A percentile compares a stretch with the other conserved stretches of the same genome.
Conservation (phyloP, 176 grass and related monocot species). For the Poa annua region DNA sequence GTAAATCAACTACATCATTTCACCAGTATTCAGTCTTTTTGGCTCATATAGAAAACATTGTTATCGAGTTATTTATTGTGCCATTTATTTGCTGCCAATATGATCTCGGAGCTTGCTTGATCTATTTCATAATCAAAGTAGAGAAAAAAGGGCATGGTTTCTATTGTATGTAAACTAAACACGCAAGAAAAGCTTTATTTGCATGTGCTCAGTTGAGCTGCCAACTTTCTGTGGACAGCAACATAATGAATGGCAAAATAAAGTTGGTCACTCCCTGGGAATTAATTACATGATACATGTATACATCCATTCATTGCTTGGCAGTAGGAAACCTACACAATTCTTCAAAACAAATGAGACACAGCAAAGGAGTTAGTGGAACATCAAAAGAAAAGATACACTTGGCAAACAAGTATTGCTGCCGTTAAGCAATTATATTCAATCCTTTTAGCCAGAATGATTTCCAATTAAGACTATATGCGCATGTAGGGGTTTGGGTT, state of each 20-base stretch:
- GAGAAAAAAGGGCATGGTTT: background rate
- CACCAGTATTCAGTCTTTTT: background rate
- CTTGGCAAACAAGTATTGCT: slow-evolving; percentile 2
- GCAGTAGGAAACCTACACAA: background rate
- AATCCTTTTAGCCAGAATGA: background rate
- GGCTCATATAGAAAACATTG: slow-evolving; percentile 1
- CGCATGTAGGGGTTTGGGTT: background rate
- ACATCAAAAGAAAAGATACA: slow-evolving; percentile 2
- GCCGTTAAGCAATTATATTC: slow-evolving; percentile 1
- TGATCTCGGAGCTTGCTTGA: background rate
- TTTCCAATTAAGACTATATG: slow-evolving; percentile 5
- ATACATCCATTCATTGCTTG: background rate
- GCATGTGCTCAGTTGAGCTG: slow-evolving; percentile 38
- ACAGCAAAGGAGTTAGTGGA: background rate
- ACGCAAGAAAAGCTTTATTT: slow-evolving; percentile 34
- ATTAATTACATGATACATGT: slow-evolving; percentile 24
- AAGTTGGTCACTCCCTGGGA: background rate
- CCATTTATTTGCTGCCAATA: background rate
- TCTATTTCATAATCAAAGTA: slow-evolving; percentile 37
- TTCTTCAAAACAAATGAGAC: slow-evolving; percentile 3
- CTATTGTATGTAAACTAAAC: slow-evolving; percentile 39
- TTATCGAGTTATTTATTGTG: background rate
- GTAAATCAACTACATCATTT: slow-evolving; percentile 2
- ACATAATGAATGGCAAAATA: background rate
- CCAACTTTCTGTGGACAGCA: slow-evolving; percentile 19